Conservation (phyloP, 495 filamentous ascomycete genomes). For the Aspergillus carlsbadensis region DNA sequence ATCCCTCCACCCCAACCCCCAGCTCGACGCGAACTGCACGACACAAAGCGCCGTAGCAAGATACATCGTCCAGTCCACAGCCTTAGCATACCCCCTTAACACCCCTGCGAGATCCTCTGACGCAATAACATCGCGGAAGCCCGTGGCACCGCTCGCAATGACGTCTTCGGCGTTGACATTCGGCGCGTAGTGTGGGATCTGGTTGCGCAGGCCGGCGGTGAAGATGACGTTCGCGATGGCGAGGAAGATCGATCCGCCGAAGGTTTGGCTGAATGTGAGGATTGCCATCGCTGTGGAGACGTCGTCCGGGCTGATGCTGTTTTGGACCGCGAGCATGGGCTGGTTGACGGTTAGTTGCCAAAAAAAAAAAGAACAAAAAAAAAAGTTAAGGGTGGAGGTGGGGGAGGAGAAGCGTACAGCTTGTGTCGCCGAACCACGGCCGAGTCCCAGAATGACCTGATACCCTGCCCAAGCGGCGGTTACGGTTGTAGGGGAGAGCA, state of each 20-base stretch:
- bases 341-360: conserved; percentile 4
- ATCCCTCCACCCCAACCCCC: conserved; percentile 51
- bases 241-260: conserved; percentile 67
- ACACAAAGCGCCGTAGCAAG: conserved; percentile 30
- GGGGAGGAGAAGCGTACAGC: conserved; percentile 21
- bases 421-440: conserved; percentile 44
- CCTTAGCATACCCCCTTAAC: conserved; percentile 54
- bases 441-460: conserved; percentile 50
- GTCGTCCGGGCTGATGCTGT: conserved; percentile 23
- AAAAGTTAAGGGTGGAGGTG: neutral
- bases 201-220: conserved; percentile 54
- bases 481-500: conserved; percentile 40
- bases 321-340: conserved; percentile 40
- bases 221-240: conserved; percentile 68
- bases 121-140: conserved; percentile 41
- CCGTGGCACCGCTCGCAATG: conserved; percentile 60
- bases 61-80: conserved; percentile 39
- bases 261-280: conserved; percentile 56
- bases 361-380: neutral
- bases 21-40: conserved; percentile 31
- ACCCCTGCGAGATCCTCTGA: conserved; percentile 47
- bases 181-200: conserved; percentile 39
- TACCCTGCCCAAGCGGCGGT: conserved; percentile 52
- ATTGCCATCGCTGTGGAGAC: conserved; percentile 51
- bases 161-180: conserved; percentile 42